Percentiles rank a stretch among this genome's conserved stretches.
phyloP scores from a whole-genome alignment of 208 protist species.

The Crithidia sp. region DNA sequence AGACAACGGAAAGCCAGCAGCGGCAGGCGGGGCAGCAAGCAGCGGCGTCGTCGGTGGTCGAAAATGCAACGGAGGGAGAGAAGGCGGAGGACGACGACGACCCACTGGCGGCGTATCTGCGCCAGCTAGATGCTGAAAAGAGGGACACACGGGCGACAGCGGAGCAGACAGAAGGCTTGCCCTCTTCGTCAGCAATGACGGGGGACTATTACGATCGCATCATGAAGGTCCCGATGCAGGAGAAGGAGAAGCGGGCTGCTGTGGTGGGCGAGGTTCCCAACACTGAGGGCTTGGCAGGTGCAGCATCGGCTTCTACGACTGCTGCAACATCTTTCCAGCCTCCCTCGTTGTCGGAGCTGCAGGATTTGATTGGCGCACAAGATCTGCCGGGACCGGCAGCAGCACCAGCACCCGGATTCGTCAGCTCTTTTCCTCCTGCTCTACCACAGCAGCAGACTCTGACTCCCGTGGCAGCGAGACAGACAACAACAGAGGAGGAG shows the following conservation, averaged over 20 bases:
- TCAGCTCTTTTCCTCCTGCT: too few species aligned
- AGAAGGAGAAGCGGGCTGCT: slow-evolving; percentile 1
- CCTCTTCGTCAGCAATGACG: not conserved
- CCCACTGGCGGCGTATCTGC: slow-evolving; percentile 54
- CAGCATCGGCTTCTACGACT: not conserved
- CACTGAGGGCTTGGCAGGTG: too few species aligned
- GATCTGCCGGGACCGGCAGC: not conserved
- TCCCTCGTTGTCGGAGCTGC: slow-evolving; percentile 12
- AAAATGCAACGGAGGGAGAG: too few species aligned
- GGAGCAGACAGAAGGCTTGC: too few species aligned
- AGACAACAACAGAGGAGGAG: not conserved
- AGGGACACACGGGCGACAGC: not conserved
- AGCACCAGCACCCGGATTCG: not conserved
- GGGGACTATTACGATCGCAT: slow-evolving; percentile 35
- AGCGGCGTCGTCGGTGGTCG: too few species aligned
- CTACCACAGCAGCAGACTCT: too few species aligned
- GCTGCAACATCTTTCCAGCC: not conserved
- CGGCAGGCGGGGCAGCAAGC: too few species aligned
- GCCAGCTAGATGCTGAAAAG: slow-evolving; percentile 32
- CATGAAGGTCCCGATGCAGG: slow-evolving; percentile 24
- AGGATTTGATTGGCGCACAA: not conserved
- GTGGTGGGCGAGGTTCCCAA: too few species aligned
- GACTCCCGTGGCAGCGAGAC: too few species aligned
- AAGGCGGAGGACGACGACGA: slow-evolving; percentile 34
- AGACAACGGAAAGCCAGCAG: not conserved